Base-by-base conservation (phyloP, 306 rosid species). In the Phaseolus lunatus region DNA sequence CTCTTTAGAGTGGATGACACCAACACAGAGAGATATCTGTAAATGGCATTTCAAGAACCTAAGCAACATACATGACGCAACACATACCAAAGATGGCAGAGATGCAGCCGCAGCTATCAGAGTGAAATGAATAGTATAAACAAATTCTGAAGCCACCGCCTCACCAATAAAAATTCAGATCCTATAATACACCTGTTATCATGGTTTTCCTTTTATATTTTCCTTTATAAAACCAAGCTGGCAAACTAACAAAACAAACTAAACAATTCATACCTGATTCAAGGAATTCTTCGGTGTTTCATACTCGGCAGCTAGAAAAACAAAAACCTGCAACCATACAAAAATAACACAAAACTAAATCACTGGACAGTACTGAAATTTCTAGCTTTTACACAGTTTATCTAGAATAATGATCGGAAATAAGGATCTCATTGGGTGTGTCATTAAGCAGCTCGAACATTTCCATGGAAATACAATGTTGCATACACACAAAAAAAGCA, bases 11-110 rank as follows among this genome's bases (percentile, higher is more conserved):
- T 93, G 94, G 73, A 95, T 87, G 73, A 95, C 89, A 49, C 91
- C 94, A 82, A 92, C 97, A 98, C 99, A 95, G 14, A 95, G 89
- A 27, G 97, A 95, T 48, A 95, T 88, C 99, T 95, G 85, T 52
- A 78, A 78, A 83, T 22, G 22, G 35, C 11, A 72, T 53, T 49
- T 65, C 65, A 29, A 73, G 47, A 61, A 65, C 35, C 43, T 47
- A 18, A 78, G 67, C 71, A 71, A 61, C 45, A 50, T 47, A 48
- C 67, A 16, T 16, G 44, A 48, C 27, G 70, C 56, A 45, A 6
- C 10, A 66, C 12, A 70, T 16, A 70, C 70, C 62, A n/a, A 62
- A 41, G 1, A 37, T 52, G 54, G 49, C 39, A 75, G 71, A 53
- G 48, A 70, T 54, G 74, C 65, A 37, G 49, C 39, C 68, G 67